Conservation (phyloP, 352 stramenopile species). For the Phytophthora citricola region DNA sequence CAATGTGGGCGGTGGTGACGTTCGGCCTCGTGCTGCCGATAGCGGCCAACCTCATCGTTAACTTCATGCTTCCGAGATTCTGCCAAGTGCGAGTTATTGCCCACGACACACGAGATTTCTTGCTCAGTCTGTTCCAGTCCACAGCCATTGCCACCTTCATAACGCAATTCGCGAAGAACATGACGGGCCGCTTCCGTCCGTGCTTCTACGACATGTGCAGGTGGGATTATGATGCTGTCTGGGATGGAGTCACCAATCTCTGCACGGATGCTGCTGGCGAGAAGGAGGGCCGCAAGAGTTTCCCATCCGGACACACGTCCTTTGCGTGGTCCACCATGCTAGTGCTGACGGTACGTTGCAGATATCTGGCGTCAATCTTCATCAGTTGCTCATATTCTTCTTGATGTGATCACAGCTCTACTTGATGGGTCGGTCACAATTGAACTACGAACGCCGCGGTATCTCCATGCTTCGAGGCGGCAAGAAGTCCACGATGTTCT, state of each 20-base stretch:
- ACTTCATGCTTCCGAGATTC: constrained; percentile 61
- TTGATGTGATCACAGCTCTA: constrained; percentile 48
- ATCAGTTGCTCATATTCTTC: too few relatives aligned
- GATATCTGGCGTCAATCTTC: too few relatives aligned
- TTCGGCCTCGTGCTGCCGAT: constrained; percentile 51
- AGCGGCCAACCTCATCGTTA: constrained; percentile 57
- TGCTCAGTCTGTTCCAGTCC: constrained; percentile 71
- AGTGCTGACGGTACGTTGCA: constrained; percentile 63
- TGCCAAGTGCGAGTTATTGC: constrained; percentile 59
- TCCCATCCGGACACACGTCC: constrained; percentile 83
- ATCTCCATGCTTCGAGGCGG: constrained; percentile 53
- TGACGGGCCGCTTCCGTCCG: constrained; percentile 78
- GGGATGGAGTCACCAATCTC: constrained; percentile 79
- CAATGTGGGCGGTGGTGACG: constrained; percentile 50
- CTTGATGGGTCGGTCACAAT: constrained; percentile 69
- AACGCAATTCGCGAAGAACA: constrained; percentile 83
- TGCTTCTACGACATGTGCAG: constrained; percentile 87
- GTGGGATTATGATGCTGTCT: constrained; percentile 71
- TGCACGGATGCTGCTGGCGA: constrained; percentile 63
- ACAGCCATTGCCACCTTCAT: constrained; percentile 55
- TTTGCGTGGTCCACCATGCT: constrained; percentile 81
- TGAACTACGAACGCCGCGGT: constrained; percentile 66
- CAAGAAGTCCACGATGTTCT: constrained; percentile 72
- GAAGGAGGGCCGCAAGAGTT: constrained; percentile 80
- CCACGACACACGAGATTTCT: constrained; percentile 81